Conservation (phyloP, 345 rosid species). For the Pistacia integerrima region DNA sequence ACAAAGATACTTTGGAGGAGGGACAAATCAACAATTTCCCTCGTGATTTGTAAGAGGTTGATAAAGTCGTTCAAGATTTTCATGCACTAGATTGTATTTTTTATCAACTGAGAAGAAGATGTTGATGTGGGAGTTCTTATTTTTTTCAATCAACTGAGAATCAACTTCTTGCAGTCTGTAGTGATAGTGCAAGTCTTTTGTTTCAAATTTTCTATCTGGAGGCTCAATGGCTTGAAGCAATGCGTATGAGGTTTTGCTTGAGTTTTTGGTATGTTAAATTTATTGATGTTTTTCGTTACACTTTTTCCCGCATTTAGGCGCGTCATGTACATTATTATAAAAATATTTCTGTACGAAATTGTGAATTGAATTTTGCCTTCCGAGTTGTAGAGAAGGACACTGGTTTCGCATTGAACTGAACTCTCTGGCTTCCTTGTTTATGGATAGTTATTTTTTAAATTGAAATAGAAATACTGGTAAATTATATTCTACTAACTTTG, state of each 20-base stretch:
- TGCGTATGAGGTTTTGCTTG: constrained; percentile 31
- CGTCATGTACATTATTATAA: constrained; percentile 56
- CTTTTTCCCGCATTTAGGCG: constrained; percentile 26
- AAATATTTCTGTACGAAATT: constrained; percentile 37
- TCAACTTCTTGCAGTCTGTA: constrained; percentile 31
- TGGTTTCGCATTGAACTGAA: constrained; percentile 12
- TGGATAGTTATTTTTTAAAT: not conserved
- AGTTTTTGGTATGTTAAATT: constrained; percentile 25
- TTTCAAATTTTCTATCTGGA: constrained; percentile 25
- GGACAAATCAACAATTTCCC: constrained; percentile 94
- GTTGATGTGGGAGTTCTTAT: constrained; percentile 13
- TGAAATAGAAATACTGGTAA: not conserved
- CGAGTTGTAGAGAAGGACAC: constrained; percentile 26
- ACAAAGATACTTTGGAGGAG: constrained; percentile 83
- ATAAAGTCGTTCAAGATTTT: constrained; percentile 16
- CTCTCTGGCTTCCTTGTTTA: not conserved
- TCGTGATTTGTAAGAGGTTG: constrained; percentile 56
- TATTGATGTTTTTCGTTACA: constrained; percentile 14
- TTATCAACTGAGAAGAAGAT: constrained; percentile 26
- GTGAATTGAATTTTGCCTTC: constrained; percentile 42
- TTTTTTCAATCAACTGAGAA: constrained; percentile 21
- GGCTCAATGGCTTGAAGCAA: constrained; percentile 29
- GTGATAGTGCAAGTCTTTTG: constrained; percentile 28
- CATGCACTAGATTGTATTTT: constrained; percentile 6
- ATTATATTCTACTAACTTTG: not conserved